Evolutionary conservation across 1,284 basidiomycete genomes (phyloP).

Genomic region (Tetrapyrgos nigripes): DNA sequence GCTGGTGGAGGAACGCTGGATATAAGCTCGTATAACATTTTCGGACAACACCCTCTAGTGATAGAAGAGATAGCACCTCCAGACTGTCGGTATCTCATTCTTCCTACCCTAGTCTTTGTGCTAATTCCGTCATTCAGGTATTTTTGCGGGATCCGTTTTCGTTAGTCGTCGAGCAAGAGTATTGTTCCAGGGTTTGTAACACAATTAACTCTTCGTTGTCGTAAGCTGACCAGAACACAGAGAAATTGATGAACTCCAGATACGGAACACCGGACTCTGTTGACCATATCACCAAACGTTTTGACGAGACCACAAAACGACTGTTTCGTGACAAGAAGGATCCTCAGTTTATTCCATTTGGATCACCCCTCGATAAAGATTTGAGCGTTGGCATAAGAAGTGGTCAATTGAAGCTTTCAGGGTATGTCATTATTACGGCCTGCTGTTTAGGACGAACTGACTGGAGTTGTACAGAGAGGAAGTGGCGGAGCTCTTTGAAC

Average conservation of each 20-base stretch:
- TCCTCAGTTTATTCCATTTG: conserved; percentile 74
- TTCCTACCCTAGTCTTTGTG: conserved; percentile 8
- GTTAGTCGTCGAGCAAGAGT: conserved; percentile 73
- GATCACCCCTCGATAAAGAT: conserved; percentile 81
- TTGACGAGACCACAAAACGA: conserved; percentile 82
- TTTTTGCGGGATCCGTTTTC: conserved; percentile 83
- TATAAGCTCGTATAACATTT: conserved; percentile 78
- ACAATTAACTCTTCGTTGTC: neutral
- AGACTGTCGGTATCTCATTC: conserved; percentile 58
- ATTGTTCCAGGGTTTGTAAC: conserved; percentile 64
- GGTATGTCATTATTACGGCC: conserved; percentile 45
- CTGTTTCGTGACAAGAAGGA: conserved; percentile 73
- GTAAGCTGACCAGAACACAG: conserved; percentile 38
- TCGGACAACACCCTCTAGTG: conserved; percentile 66
- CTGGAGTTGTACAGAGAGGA: conserved; percentile 45
- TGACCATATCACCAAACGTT: conserved; percentile 75
- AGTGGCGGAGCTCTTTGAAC: conserved; percentile 77
- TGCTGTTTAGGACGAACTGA: conserved; percentile 9
- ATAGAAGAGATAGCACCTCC: conserved; percentile 83
- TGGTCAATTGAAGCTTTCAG: conserved; percentile 74
- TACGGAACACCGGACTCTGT: conserved; percentile 72
- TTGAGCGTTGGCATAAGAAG: conserved; percentile 66
- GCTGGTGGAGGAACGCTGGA: conserved; percentile 83
- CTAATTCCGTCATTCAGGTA: conserved; percentile 46
- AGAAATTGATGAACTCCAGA: conserved; percentile 72